A percentile compares a stretch with the other conserved stretches of the same genome.
Evolutionary conservation across 495 filamentous ascomycete species (phyloP).

Genomic region (Bacidia gigantensis): DNA sequence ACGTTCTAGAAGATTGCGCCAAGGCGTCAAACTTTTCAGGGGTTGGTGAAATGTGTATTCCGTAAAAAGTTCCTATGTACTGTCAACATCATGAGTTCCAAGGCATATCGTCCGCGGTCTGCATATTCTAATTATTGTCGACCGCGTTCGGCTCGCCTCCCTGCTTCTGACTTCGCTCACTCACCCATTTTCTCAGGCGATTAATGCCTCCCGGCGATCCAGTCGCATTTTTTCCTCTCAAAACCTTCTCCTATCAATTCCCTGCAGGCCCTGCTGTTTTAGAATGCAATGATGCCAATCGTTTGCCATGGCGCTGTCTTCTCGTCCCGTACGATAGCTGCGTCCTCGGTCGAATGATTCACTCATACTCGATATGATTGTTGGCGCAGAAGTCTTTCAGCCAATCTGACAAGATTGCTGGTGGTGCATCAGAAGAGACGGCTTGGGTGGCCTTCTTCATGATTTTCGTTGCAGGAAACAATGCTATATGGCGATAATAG

Average conservation of each 20-base stretch:
- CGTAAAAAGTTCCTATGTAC: no score
- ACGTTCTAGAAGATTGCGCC: no score
- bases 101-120: no score
- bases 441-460: conserved; percentile 4
- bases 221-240: conserved; percentile 14
- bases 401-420: conserved; percentile 6
- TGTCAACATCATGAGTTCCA: no score
- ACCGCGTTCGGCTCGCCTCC: conserved; percentile 7
- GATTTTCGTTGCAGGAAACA: conserved; percentile 4
- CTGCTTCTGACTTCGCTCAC: conserved; percentile 5
- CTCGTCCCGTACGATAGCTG: conserved; percentile 13
- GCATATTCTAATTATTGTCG: no score
- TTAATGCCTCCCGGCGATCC: conserved; percentile 12
- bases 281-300: conserved; percentile 9
- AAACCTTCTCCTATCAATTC: background rate
- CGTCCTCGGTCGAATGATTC: conserved; percentile 14
- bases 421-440: background rate
- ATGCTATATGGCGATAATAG: conserved; percentile 10
- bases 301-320: conserved; percentile 10
- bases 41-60: no score
- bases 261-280: background rate
- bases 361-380: background rate
- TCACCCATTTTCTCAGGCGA: conserved; percentile 7
- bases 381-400: conserved; percentile 2
- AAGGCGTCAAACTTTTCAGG: no score